These are phyloP conservation scores for Ogataea methylovora DNA, from an alignment of 805 yeast genomes.

Conservation along the genomic window DNA sequence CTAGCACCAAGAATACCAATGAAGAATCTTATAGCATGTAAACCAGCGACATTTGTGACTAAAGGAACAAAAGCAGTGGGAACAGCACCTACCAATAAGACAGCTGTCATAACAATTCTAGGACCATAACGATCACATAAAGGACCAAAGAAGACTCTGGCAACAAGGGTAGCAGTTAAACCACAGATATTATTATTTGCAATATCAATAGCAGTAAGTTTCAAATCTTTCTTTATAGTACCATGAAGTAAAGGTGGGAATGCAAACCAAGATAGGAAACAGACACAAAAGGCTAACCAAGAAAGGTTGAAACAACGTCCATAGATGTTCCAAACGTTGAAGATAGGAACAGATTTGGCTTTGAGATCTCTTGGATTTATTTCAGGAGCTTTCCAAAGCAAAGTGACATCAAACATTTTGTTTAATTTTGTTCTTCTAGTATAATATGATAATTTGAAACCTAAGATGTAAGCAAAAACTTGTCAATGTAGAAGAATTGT, in stretches of 20 bases:
- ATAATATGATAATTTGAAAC: too few species aligned
- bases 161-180: constrained; percentile 21
- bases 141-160: constrained; percentile 22
- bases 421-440: too few species aligned
- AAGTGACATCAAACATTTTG: too few species aligned
- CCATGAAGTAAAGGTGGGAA: constrained; percentile 23
- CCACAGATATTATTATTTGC: constrained; percentile 25
- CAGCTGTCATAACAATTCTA: constrained; percentile 19
- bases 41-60: constrained; percentile 14
- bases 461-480: too few species aligned
- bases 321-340: constrained; percentile 17
- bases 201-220: constrained; percentile 16
- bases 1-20: constrained; percentile 25
- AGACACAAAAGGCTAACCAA: constrained; percentile 25
- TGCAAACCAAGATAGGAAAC: constrained; percentile 26
- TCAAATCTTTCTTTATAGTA: constrained; percentile 16
- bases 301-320: constrained; percentile 20
- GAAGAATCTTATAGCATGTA: constrained; percentile 22
- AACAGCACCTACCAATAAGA: constrained; percentile 18
- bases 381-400: constrained; percentile 16
- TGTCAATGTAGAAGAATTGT: too few species aligned
- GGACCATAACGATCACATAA: constrained; percentile 23
- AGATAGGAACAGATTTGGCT: constrained; percentile 18
- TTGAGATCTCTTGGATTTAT: constrained; percentile 20
- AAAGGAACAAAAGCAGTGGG: constrained; percentile 23